Percentiles rank a stretch among this genome's conserved stretches.
These are phyloP conservation scores for Hortaea werneckii DNA, from an alignment of 2,329 filamentous ascomycete species.

Conservation along the genomic window DNA sequence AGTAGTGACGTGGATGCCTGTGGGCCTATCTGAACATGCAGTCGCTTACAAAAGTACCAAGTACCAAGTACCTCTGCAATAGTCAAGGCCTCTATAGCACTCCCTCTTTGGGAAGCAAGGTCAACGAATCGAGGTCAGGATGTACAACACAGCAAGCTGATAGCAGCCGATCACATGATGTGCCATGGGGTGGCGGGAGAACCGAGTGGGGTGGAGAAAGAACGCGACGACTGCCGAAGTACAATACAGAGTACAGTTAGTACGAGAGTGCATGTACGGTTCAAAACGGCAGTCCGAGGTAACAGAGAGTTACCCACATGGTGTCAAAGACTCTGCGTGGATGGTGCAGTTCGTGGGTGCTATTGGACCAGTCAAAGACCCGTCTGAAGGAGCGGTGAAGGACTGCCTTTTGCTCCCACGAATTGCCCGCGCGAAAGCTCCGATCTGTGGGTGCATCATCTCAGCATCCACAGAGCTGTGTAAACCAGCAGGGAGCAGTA, in stretches of 20 bases:
- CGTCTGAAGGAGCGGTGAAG: conserved; percentile 1
- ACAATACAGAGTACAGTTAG: background rate
- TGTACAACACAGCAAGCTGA: too few species aligned
- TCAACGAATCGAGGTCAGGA: background rate
- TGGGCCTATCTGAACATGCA: conserved; percentile 5
- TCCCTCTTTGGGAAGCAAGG: background rate
- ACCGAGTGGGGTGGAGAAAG: background rate
- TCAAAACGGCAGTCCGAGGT: background rate
- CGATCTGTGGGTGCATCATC: background rate
- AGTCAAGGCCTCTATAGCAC: background rate
- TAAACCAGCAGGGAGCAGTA: background rate
- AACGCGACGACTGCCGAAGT: background rate
- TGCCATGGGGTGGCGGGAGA: background rate
- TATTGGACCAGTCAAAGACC: background rate
- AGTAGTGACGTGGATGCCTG: conserved; percentile 4
- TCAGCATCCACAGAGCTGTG: background rate
- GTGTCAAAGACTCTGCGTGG: background rate
- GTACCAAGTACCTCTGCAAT: background rate
- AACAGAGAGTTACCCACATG: background rate
- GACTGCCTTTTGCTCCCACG: background rate
- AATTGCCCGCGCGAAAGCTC: background rate
- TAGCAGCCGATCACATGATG: too few species aligned
- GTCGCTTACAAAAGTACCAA: background rate
- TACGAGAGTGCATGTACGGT: background rate
- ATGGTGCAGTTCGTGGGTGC: background rate